Percentiles rank a stretch among this genome's conserved stretches.
Conservation (phyloP, 2,329 filamentous ascomycete genomes). For the Diaporthe nobilis region DNA sequence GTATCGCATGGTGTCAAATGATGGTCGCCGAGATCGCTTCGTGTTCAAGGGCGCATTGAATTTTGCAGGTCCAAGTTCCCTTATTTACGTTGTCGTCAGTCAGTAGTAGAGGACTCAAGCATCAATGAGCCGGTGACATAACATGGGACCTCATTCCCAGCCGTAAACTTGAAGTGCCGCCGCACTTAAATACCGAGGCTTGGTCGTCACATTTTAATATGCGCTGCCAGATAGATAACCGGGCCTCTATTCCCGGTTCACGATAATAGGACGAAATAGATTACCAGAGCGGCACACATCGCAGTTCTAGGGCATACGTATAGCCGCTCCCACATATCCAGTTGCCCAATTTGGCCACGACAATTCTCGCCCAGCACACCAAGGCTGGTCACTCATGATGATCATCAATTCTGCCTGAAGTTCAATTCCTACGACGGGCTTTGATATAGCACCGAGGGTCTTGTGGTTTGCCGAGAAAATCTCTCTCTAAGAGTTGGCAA, state of each 20-base stretch:
- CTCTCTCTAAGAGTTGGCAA: background rate
- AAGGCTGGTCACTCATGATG: background rate
- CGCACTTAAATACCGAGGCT: background rate
- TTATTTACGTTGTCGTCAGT: background rate
- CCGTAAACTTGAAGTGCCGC: background rate
- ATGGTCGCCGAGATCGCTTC: background rate
- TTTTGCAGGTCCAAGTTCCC: background rate
- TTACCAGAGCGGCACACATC: background rate
- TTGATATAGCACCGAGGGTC: background rate
- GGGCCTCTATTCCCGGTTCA: background rate
- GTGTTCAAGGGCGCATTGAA: background rate
- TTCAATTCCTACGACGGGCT: background rate
- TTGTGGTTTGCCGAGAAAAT: background rate
- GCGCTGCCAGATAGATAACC: background rate
- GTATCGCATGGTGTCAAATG: background rate
- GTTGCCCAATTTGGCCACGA: too few species aligned
- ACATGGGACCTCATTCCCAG: background rate
- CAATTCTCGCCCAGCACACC: background rate
- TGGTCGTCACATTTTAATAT: constrained; percentile 9
- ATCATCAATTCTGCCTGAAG: constrained; percentile 25
- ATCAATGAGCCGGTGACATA: background rate
- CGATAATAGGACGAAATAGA: background rate
- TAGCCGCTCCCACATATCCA: background rate
- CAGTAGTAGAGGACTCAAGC: background rate
- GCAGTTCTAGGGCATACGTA: background rate